Percentiles rank a stretch among this genome's conserved stretches.
phyloP scores from a whole-genome alignment of 2,329 filamentous ascomycete species.

The Ceratocystis ficicola region DNA sequence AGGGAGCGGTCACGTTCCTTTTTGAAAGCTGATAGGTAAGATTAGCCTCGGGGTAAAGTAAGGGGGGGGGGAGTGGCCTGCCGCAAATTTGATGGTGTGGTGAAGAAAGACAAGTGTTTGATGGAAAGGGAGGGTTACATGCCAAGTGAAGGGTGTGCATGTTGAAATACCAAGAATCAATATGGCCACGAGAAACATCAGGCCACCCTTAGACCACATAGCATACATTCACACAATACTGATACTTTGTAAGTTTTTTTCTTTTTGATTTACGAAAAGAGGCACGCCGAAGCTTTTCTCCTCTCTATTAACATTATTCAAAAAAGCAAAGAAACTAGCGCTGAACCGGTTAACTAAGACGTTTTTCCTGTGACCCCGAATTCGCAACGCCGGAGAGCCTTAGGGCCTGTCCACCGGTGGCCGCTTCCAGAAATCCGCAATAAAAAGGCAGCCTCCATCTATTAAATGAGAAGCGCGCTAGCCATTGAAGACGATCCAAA shows the following conservation, averaged over 20 bases:
- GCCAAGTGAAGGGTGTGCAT: no score
- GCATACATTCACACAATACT: no score
- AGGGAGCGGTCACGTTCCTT: neutral
- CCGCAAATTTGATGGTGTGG: neutral
- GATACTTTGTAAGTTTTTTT: neutral
- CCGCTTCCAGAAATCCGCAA: neutral
- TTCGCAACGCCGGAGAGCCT: neutral
- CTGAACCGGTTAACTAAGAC: slow-evolving; percentile 9
- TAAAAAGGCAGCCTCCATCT: neutral
- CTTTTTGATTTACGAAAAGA: neutral
- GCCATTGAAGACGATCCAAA: neutral
- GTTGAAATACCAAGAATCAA: no score
- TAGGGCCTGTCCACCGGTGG: neutral
- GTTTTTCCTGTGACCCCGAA: slow-evolving; percentile 10
- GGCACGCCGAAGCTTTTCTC: neutral
- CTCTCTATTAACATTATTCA: neutral
- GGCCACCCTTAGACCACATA: no score
- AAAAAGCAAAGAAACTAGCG: neutral
- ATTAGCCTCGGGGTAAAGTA: neutral
- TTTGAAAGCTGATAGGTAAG: neutral
- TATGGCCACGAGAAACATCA: no score
- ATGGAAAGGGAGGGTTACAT: no score
- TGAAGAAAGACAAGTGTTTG: neutral
- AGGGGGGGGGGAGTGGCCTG: neutral
- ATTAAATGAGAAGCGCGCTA: neutral